Base-by-base conservation (phyloP, 768 basidiomycete genomes). In the Chalciporus chontae region DNA sequence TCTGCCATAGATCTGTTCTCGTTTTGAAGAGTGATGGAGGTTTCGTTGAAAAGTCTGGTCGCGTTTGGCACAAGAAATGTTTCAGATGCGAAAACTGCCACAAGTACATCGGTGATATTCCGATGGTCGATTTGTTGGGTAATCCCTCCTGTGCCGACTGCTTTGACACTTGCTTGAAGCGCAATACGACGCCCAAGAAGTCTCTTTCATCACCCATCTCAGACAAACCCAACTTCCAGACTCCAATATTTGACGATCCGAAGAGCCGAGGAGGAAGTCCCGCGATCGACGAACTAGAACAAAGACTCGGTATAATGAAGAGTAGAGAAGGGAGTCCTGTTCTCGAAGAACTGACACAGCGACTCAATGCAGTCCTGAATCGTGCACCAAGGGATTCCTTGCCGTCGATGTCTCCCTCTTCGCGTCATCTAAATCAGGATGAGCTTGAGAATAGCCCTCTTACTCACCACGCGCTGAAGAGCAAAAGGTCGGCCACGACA, bases 41-140 rank as follows among this genome's bases (percentile, higher is more conserved):
- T 4, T 91, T 85, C 54, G 74, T 93, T 38, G 83, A 90, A 62
- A 81, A 80, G 5, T 77, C 78, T 5, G 81, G 79, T 38, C 77
- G 77, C 39, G 79, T 83, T 55, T 93, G 90, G 90, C 90, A 93
- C 61, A 88, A 85, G 65, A 75, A 72, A 40, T 93, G 90, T 64
- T 93, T 91, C 69, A 74, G 73, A 54, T 93, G 90, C 60, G 73
- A 77, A 14, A 82, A 80, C 5, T 93, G 90, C 62, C 75, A 71
- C 64, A 86, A 80, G 69, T 78, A 83, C 53, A 83, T 92, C 27
- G 84, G 87, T 8, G 77, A 85, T 55, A 70, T 70, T 2, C 90
- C 90, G 0, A 83, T 90, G 80, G 85, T 92, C 27, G 90, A 92
- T 65, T 69, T 93, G n/a, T 70, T 89, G 11, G 90, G 90, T 4